Conservation (phyloP, 2,329 filamentous ascomycete species). For the Metarhizium sp. region DNA sequence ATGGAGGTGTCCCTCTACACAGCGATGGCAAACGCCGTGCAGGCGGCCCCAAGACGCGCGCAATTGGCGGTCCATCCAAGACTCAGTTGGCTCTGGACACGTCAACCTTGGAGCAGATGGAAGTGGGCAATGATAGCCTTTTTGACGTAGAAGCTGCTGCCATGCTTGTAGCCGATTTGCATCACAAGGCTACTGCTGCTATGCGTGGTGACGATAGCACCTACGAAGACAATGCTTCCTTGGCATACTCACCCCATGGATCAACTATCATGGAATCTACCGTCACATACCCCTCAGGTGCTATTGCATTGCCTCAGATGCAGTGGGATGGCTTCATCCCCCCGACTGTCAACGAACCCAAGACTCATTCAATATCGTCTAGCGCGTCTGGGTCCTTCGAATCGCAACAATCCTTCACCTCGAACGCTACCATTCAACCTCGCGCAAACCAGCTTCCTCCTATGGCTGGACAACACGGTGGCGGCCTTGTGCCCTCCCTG, state of each 20-base stretch:
- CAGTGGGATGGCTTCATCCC: slow-evolving; percentile 88
- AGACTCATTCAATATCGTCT: slow-evolving; percentile 65
- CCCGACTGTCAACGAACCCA: slow-evolving; percentile 58
- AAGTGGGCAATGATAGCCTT: slow-evolving; percentile 79
- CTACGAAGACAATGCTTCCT: slow-evolving; percentile 49
- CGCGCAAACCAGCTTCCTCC: slow-evolving; percentile 56
- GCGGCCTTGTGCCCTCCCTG: slow-evolving; percentile 54
- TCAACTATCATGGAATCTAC: slow-evolving; percentile 67
- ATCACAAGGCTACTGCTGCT: slow-evolving; percentile 79
- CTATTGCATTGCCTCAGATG: slow-evolving; percentile 75
- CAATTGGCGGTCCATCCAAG: slow-evolving; percentile 60
- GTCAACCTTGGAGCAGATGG: slow-evolving; percentile 82
- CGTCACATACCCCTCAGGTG: slow-evolving; percentile 66
- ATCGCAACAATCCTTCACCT: slow-evolving; percentile 53
- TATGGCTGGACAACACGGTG: slow-evolving; percentile 53
- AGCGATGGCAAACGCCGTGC: slow-evolving; percentile 87
- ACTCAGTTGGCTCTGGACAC: slow-evolving; percentile 71
- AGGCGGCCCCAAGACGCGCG: slow-evolving; percentile 56
- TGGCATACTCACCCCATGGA: slow-evolving; percentile 64
- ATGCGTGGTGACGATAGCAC: slow-evolving; percentile 49
- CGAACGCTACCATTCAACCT: slow-evolving; percentile 45
- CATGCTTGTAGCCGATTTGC: slow-evolving; percentile 97
- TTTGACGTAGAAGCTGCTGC: slow-evolving; percentile 96
- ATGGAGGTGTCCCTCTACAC: slow-evolving; percentile 86
- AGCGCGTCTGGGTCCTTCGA: slow-evolving; percentile 59